Percentiles rank a stretch among this genome's conserved stretches.
phyloP scores from a whole-genome alignment of 192 early-diverging fungal species.

The Entomortierella lignicola region DNA sequence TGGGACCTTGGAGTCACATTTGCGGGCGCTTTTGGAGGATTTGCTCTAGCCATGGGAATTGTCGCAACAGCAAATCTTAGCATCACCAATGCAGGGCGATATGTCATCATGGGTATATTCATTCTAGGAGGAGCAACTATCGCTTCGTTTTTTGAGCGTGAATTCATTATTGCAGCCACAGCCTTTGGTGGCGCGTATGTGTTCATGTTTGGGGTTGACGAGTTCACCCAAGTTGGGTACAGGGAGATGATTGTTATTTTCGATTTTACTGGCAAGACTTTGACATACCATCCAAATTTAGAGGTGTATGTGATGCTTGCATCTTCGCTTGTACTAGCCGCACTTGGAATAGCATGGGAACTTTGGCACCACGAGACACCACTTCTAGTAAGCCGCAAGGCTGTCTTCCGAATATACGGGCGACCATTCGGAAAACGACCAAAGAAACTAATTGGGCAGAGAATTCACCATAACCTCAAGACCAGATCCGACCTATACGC shows the following conservation, averaged over 20 bases:
- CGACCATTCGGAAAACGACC: slow-evolving; percentile 50
- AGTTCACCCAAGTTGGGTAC: slow-evolving; percentile 63
- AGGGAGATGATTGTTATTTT: slow-evolving; percentile 53
- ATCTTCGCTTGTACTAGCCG: slow-evolving; percentile 20
- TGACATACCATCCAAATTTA: slow-evolving; percentile 37
- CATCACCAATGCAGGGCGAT: slow-evolving; percentile 34
- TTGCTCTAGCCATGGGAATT: slow-evolving; percentile 42
- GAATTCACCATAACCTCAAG: slow-evolving; percentile 33
- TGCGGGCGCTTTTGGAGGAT: slow-evolving; percentile 43
- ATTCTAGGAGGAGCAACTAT: slow-evolving; percentile 48
- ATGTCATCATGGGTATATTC: slow-evolving; percentile 40
- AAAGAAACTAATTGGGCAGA: slow-evolving; percentile 24
- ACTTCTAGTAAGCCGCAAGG: slow-evolving; percentile 29
- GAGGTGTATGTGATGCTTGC: slow-evolving; percentile 41
- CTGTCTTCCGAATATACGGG: slow-evolving; percentile 42
- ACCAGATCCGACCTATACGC: slow-evolving; percentile 19
- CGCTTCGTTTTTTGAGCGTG: slow-evolving; percentile 55
- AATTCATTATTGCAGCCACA: slow-evolving; percentile 58
- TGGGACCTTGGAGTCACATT: slow-evolving; percentile 52
- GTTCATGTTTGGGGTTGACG: slow-evolving; percentile 62
- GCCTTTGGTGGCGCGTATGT: slow-evolving; percentile 65
- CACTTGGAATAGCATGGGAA: slow-evolving; percentile 36
- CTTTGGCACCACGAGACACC: slow-evolving; percentile 46
- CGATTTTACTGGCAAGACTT: slow-evolving; percentile 46
- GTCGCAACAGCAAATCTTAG: slow-evolving; percentile 35